These are phyloP conservation scores for Gracilaria gracilis DNA, from an alignment of 23 red algal species.

Conservation along the genomic window DNA sequence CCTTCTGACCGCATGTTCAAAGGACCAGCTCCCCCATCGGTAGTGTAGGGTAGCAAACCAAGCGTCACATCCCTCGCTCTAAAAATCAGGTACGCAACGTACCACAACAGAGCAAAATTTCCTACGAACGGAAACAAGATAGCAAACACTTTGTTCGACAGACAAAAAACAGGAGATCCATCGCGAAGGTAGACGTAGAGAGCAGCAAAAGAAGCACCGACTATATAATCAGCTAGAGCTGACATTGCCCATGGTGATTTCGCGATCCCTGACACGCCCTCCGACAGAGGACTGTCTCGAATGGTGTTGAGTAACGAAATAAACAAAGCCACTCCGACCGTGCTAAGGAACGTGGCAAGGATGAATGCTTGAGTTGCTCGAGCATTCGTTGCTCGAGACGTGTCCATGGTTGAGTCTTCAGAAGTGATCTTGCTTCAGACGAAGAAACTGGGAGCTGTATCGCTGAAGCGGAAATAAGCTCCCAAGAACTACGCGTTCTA, in stretches of 20 bases:
- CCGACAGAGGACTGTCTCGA: conserved; percentile 20
- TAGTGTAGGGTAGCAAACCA: conserved; percentile 12
- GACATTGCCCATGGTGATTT: conserved; percentile 45
- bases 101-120: conserved; percentile 40
- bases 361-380: conserved; percentile 24
- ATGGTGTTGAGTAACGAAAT: conserved; percentile 16
- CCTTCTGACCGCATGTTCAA: conserved; percentile 30
- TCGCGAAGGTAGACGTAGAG: conserved; percentile 43
- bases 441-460: not conserved
- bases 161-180: conserved; percentile 24
- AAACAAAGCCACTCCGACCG: conserved; percentile 15
- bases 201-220: conserved; percentile 47
- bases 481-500: not conserved
- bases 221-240: conserved; percentile 56
- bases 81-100: conserved; percentile 41
- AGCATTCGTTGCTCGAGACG: not conserved
- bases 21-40: not conserved
- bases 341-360: not conserved
- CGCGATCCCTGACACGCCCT: conserved; percentile 8
- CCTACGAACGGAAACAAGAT: conserved; percentile 51
- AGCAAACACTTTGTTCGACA: conserved; percentile 35
- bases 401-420: not conserved
- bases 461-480: not conserved
- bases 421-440: not conserved
- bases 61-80: conserved; percentile 1